Evolutionary conservation across 176 grass and related monocot genomes (phyloP), one percentile per base, ranked within the genome.

Genomic region (Musa beccarii): DNA sequence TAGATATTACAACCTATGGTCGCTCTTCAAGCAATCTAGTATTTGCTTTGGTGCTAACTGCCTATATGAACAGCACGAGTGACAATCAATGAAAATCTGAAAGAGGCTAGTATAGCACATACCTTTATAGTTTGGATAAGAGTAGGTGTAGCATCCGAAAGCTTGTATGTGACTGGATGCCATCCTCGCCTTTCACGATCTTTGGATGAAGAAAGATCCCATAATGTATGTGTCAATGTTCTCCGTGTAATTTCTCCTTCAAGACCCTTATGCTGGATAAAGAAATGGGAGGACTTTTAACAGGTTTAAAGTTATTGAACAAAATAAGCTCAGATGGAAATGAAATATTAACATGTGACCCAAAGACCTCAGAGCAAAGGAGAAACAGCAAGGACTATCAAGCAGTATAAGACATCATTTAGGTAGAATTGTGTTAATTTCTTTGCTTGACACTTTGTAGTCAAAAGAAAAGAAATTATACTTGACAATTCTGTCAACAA

Each of bases 91-190:
- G 9, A 75, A 76, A 73, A 8, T 73, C n/a, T 25, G 10, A 51
- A 17, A 24, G 5, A 12, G 25, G 22, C 11, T 24, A 21, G 61
- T 25, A 76, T 69, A 72, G 51, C 51, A 67, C 67, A 79, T 69
- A 94, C 95, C 95, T 92, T 99, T 83, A 99, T 94, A 74, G 63
- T 85, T 77, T 91, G 90, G 64, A 94, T 81, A 83, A 99, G 84
- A 76, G 72, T 53, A 55, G 84, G 88, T 76, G 86, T 89, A 76
- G 86, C 90, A 76, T 99, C 95, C 64, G 89, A 89, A 29, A 99
- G 79, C 81, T 84, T 88, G 85, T 94, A 99, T 59, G 88, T 86
- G 71, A 99, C 95, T 51, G 95, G 95, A 94, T 99, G 95, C 95
- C 95, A 99, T 53, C 88, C 86, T 53, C 86, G 84, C 63, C 91